phyloP scores from a whole-genome alignment of 2,329 filamentous ascomycete genomes.

The Sodiomyces alkalinus region DNA sequence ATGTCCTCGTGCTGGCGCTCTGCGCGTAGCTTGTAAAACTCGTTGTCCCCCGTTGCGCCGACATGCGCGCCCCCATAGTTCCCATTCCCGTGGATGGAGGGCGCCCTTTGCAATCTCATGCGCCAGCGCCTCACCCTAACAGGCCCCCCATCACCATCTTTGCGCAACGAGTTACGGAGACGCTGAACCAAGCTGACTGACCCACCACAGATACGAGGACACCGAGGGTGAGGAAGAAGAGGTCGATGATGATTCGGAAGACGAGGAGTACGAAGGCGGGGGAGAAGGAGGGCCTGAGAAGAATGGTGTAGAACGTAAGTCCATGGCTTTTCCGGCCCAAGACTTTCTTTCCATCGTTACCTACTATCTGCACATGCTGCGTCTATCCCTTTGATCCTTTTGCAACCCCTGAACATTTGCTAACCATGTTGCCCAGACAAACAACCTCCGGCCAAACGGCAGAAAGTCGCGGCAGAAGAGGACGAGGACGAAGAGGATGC shows the following conservation, averaged over 20 bases:
- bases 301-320: constrained; percentile 22
- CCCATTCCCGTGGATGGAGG: no score
- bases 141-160: no score
- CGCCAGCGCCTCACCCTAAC: no score
- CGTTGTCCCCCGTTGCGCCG: no score
- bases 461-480: constrained; percentile 27
- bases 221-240: constrained; percentile 22
- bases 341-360: no score
- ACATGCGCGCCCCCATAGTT: no score
- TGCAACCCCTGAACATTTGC: background rate
- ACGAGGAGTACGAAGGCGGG: constrained; percentile 10
- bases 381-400: background rate
- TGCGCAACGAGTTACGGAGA: no score
- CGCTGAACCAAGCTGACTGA: background rate
- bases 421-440: constrained; percentile 13
- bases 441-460: constrained; percentile 35
- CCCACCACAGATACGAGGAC: constrained; percentile 19
- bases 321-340: background rate
- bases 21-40: no score
- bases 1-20: no score
- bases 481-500: constrained; percentile 14
- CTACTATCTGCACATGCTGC: no score
- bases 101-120: no score
- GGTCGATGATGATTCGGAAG: constrained; percentile 17
- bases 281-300: constrained; percentile 6